Percentiles rank a stretch among this genome's conserved stretches.
These are phyloP conservation scores for Colletotrichum sp. DNA, from an alignment of 2,329 filamentous ascomycete species.

Conservation along the genomic window DNA sequence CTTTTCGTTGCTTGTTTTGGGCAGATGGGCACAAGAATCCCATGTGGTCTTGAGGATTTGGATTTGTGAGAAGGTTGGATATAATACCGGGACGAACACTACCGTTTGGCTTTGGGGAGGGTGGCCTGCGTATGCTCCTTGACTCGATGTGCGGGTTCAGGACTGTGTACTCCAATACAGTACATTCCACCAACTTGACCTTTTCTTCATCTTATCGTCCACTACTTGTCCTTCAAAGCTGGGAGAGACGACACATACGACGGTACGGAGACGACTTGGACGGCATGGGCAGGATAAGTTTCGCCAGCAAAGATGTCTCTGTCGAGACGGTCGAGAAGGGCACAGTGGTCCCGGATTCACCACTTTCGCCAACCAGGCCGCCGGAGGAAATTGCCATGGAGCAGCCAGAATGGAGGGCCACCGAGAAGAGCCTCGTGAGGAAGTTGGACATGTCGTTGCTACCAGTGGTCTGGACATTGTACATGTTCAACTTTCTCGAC, in stretches of 20 bases:
- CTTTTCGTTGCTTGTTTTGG: neutral
- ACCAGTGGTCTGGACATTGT: constrained; percentile 18
- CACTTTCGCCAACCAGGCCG: neutral
- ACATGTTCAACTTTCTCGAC: constrained; percentile 23
- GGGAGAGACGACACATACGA: neutral
- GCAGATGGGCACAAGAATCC: neutral
- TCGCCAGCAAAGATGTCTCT: neutral
- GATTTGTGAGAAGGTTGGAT: neutral
- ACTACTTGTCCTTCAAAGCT: neutral
- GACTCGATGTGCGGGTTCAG: neutral
- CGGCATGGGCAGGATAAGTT: neutral
- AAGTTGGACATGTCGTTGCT: constrained; percentile 29
- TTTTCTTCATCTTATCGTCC: neutral
- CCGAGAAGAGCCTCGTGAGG: constrained; percentile 21
- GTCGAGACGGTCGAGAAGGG: neutral
- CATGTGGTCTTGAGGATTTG: neutral
- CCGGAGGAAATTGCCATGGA: neutral
- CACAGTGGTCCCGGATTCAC: neutral
- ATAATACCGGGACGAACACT: neutral
- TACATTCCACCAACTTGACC: neutral
- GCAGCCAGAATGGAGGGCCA: constrained; percentile 4
- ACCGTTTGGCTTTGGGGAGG: neutral
- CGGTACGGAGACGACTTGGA: neutral
- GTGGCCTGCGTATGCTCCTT: neutral
- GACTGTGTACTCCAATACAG: neutral